These are phyloP conservation scores for Candida vartiovaarae DNA, from an alignment of 805 yeast species.

Conservation along the genomic window DNA sequence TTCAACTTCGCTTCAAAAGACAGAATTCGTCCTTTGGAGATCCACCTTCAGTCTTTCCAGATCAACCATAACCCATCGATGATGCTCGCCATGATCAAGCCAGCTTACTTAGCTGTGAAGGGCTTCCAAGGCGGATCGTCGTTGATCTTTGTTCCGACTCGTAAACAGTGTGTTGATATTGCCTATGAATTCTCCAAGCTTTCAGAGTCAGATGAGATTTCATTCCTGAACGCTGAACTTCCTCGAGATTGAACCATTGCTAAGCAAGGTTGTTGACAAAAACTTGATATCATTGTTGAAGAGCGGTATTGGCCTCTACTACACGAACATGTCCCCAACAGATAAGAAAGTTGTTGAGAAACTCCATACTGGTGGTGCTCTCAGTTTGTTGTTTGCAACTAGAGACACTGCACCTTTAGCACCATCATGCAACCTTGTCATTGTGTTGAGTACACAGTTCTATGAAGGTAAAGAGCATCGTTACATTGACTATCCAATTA, in stretches of 20 bases:
- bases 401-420: conserved; percentile 43
- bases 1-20: conserved; percentile 67
- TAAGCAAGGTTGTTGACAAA: conserved; percentile 40
- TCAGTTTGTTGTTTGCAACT: conserved; percentile 55
- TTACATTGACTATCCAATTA: conserved; percentile 59
- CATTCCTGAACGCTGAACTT: conserved; percentile 34
- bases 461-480: conserved; percentile 73
- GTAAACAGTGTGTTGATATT: conserved; percentile 48
- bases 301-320: conserved; percentile 60
- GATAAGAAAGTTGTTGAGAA: conserved; percentile 53
- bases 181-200: conserved; percentile 36
- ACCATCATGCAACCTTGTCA: conserved; percentile 48
- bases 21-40: conserved; percentile 47
- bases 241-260: conserved; percentile 32
- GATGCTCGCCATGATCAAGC: conserved; percentile 42
- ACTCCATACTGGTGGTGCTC: conserved; percentile 41
- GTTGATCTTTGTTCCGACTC: conserved; percentile 51
- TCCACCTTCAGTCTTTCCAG: conserved; percentile 44
- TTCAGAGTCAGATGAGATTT: conserved; percentile 30
- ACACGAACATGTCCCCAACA: conserved; percentile 45
- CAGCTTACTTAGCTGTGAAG: conserved; percentile 38
- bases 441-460: conserved; percentile 63
- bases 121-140: conserved; percentile 28
- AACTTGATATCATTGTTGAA: conserved; percentile 36
- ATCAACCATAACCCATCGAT: conserved; percentile 47